A percentile compares a stretch with the other conserved stretches of the same genome.
phyloP scores from a whole-genome alignment of 2,329 filamentous ascomycete species.

The Calonectria crousiana region DNA sequence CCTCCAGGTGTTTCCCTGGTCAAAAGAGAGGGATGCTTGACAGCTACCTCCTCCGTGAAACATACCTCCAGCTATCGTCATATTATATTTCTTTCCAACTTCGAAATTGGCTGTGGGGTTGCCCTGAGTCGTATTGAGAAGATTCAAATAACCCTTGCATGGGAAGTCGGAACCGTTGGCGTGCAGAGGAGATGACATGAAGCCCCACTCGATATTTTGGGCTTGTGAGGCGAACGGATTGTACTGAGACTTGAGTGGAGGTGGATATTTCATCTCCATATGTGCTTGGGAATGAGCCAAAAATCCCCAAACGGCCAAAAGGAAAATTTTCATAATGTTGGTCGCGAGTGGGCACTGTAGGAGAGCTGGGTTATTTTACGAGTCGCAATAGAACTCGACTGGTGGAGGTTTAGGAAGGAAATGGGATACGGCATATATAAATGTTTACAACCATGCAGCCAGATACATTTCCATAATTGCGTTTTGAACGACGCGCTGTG shows the following conservation, averaged over 20 bases:
- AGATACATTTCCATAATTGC: not conserved
- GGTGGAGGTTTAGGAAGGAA: not conserved
- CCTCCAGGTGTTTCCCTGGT: not conserved
- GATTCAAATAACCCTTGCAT: not conserved
- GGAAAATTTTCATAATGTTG: not conserved
- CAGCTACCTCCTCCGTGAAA: not conserved
- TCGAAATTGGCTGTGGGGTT: not conserved
- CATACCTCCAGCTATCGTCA: not conserved
- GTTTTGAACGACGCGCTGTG: not conserved
- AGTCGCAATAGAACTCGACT: not conserved
- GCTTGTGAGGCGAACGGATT: not conserved
- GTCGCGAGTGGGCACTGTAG: not conserved
- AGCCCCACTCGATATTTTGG: not conserved
- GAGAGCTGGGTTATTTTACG: not conserved
- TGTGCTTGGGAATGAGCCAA: not conserved
- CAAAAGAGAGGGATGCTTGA: not conserved
- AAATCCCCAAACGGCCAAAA: not conserved
- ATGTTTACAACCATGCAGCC: not conserved
- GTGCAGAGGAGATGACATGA: not conserved
- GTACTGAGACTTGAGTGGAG: not conserved
- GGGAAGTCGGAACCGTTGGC: not conserved
- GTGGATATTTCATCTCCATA: not conserved
- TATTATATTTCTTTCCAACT: not conserved
- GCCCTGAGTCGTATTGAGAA: not conserved
- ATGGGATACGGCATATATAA: not conserved